Evolutionary conservation across 2,329 filamentous ascomycete genomes (phyloP), one percentile per base, ranked within the genome.

Genomic region (Orbilia oligospora): DNA sequence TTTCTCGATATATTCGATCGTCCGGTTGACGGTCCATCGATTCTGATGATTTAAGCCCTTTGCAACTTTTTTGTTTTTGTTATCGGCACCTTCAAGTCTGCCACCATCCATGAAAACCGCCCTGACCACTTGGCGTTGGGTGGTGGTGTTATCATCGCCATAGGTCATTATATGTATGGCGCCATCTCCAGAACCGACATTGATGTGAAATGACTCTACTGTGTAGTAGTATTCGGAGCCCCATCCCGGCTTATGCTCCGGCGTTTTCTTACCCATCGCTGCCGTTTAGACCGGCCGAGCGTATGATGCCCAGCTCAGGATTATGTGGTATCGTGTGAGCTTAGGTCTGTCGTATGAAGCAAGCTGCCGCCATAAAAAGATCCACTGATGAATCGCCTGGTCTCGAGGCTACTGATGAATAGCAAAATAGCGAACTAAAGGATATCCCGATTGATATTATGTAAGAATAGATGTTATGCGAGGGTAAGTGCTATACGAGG

Each of bases 61-160:
- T 51, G 48, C 14, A 30, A 3, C 27, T 30, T 30, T 30, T 6
- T 30, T 30, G 27, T 3, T 6, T 30, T 30, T 14, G 14, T 30
- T 14, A 3, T 3, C 14, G 12, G 3, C 14, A 6, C 49, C 24
- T 14, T 53, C 49, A 30, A 5, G 2, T n/a, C 10, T 36, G 18
- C 78, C 78, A 12, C 69, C 75, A 38, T 80, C 79, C n/a, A 80
- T 44, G 12, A 80, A 64, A 14, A 64, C 48, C 2, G 76, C 76
- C 18, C 20, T 53, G 14, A 30, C 16, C n/a, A 76, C 51, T 24
- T 20, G 22, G 33, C 6, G 53, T 0, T 14, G 2, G 14, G 6
- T 10, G 9, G 22, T 22, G n/a, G 27, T 20, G 5, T 55, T 41
- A 18, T 27, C 36, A 20, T 51, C 27, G 9, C 30, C 22, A 22